Evolutionary conservation across 768 basidiomycete species (phyloP).

Genomic region (Rhizopogon vulgaris): DNA sequence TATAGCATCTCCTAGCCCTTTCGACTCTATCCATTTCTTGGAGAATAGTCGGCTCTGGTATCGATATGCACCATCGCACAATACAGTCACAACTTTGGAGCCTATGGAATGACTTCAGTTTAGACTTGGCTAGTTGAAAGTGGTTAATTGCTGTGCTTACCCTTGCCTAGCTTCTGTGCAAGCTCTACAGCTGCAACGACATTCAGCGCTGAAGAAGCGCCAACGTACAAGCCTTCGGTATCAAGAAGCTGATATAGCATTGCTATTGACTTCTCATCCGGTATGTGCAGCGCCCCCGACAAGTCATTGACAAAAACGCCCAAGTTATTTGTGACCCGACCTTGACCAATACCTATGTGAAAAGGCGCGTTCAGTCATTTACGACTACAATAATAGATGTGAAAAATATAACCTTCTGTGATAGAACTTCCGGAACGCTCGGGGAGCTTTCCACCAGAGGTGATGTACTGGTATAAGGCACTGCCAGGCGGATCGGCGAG

Average conservation of each 20-base stretch:
- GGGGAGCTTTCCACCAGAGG: slow-evolving; percentile 67
- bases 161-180: slow-evolving; percentile 79
- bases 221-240: slow-evolving; percentile 89
- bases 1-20: slow-evolving; percentile 71
- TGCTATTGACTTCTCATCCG: slow-evolving; percentile 83
- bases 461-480: slow-evolving; percentile 78
- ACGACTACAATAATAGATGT: background rate
- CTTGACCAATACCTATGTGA: slow-evolving; percentile 86
- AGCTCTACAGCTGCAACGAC: slow-evolving; percentile 91
- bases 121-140: background rate
- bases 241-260: slow-evolving; percentile 94
- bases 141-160: slow-evolving; percentile 26
- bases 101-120: slow-evolving; percentile 36
- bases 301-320: slow-evolving; percentile 73
- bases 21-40: slow-evolving; percentile 81
- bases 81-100: slow-evolving; percentile 78
- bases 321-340: slow-evolving; percentile 89
- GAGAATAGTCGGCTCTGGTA: slow-evolving; percentile 97
- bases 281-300: slow-evolving; percentile 77
- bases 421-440: slow-evolving; percentile 85
- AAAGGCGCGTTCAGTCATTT: background rate
- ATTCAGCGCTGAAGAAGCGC: slow-evolving; percentile 91
- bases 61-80: slow-evolving; percentile 95
- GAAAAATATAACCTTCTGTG: slow-evolving; percentile 64
- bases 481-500: slow-evolving; percentile 97